Base-by-base conservation (phyloP, 2,329 filamentous ascomycete genomes). In the Nemania sp. region DNA sequence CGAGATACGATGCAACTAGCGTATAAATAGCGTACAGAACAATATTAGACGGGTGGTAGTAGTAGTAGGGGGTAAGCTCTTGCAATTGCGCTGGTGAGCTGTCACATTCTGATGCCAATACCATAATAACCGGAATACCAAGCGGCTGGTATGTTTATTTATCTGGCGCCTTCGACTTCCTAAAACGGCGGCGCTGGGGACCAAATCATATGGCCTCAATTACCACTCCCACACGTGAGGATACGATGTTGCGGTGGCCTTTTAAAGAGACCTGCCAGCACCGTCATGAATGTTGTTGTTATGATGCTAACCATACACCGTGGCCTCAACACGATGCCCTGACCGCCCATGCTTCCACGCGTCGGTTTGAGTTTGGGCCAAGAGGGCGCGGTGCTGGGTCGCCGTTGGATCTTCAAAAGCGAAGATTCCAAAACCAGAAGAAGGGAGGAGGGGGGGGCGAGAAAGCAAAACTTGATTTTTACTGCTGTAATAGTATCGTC, bases 41-140 rank as follows among this genome's bases (percentile, higher is more conserved):
- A 29, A 29, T 7, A 29, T 29, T 29, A 29, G 25, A 29, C 25
- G 34, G 47, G 54, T 59, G 55, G 46, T 59, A 21, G 48, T 53
- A 58, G 37, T 40, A 45, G 49, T 45, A 18, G 3, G 42, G 50
- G 47, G 39, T 48, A 48, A 48, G 37, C n/a, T 18, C 39, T 57
- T n/a, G 35, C n/a, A 32, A 37, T 21, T 13, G 46, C 35, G 32
- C 15, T 63, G 63, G 54, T 60, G 63, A 65, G 53, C 53, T 65
- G 63, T 60, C 47, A 39, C 21, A 40, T 18, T 34, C 25, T 54
- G 29, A 20, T 40, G 35, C 17, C 39, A 39, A 20, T 20, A 17
- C 43, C 12, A 17, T 20, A 15, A 37, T 20, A 35, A 48, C 13
- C 15, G 21, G 25, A 42, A 40, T 32, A 46, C 13, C 42, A 20